Evolutionary conservation across 1,284 basidiomycete species (phyloP), one percentile per base, ranked within the genome.

Genomic region (Trametes versicolor): DNA sequence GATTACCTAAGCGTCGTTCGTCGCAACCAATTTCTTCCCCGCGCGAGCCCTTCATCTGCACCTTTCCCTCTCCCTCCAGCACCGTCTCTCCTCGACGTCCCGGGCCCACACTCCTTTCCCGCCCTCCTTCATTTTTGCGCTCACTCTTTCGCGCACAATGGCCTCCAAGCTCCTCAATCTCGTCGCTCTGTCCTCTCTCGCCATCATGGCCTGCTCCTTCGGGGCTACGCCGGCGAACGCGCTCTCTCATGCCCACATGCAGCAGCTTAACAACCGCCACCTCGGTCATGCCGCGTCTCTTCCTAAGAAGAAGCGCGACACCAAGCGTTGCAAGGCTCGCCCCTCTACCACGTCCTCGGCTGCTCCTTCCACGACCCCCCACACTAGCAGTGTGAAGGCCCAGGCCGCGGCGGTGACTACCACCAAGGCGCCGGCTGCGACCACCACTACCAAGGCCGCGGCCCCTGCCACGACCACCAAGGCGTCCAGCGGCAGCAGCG

Each of bases 291-390:
- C 85, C 85, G 70, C 65, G 23, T 68, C 87, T 19, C 7, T 37
- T 43, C 85, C 84, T 65, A 88, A 74, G 70, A 74, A 71, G 66
- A 78, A 83, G 79, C 85, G 87, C 62, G 70, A 74, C 55, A 70
- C 74, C 47, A 71, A 82, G 71, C 86, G 84, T 61, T 92, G 90
- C 87, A 86, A 83, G 75, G 75, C 80, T n/a, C 81, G 82, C 58
- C 74, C 86, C 3, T 67, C 43, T 15, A 27, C 15, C 17, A 43
- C 81, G 47, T 43, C 70, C 0, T 58, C 54, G n/a, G 54, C 64
- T 9, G 60, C 59, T 29, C 29, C 58, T 50, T 62, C 64, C 27
- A 61, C 57, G 62, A 49, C 48, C 48, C 25, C 48, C 48, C 48
- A 49, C 5, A 65, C 56, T 62, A 25, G 49, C 65, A 56, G 63